These are phyloP conservation scores for Xylariaceae sp. DNA, from an alignment of 2,329 filamentous ascomycete genomes.

Conservation along the genomic window DNA sequence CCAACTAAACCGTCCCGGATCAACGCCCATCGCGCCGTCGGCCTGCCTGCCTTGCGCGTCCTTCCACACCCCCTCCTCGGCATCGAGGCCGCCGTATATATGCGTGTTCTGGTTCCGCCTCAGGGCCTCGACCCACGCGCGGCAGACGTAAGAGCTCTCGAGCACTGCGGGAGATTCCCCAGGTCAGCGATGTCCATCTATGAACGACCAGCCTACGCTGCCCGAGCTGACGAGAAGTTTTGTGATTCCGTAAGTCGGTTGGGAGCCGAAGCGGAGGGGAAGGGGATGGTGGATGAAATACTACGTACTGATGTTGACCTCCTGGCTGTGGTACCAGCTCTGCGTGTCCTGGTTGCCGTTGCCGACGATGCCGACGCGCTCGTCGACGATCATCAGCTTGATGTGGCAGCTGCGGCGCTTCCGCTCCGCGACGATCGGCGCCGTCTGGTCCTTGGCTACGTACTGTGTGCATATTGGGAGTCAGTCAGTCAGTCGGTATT, in stretches of 20 bases:
- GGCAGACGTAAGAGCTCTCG: constrained; percentile 64
- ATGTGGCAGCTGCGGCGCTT: constrained; percentile 73
- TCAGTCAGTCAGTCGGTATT: too few species aligned
- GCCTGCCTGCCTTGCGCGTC: constrained; percentile 50
- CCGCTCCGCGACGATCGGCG: constrained; percentile 66
- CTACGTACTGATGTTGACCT: constrained; percentile 62
- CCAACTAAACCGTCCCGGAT: constrained; percentile 46
- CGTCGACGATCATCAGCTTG: constrained; percentile 76
- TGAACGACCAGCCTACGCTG: too few species aligned
- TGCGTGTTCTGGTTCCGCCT: constrained; percentile 69
- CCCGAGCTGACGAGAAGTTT: too few species aligned
- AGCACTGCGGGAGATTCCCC: constrained; percentile 50
- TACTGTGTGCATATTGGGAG: too few species aligned
- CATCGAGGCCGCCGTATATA: constrained; percentile 55
- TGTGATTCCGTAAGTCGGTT: too few species aligned
- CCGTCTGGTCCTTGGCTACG: constrained; percentile 71
- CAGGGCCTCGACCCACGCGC: constrained; percentile 63
- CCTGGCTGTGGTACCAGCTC: constrained; percentile 76
- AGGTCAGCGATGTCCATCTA: background rate
- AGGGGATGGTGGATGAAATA: too few species aligned
- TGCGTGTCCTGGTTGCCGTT: constrained; percentile 83
- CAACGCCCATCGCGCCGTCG: constrained; percentile 52
- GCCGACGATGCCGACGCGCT: constrained; percentile 69
- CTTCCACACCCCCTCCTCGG: constrained; percentile 64
- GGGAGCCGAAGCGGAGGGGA: too few species aligned